Evolutionary conservation across 345 rosid species (phyloP).

Genomic region (Ricinus communis): DNA sequence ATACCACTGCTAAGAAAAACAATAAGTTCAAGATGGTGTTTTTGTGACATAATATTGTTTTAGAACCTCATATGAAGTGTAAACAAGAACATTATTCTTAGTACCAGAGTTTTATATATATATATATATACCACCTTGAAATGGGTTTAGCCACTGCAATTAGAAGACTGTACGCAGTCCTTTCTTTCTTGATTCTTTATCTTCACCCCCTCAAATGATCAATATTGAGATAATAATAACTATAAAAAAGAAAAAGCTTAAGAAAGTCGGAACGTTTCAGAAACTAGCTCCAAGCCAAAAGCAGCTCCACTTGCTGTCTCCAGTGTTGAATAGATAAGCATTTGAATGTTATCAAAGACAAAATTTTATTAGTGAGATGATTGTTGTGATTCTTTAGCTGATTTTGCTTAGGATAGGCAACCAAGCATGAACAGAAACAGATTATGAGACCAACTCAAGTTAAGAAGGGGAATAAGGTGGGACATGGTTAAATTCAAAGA

Average conservation of each 20-base stretch:
- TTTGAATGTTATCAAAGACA: not conserved
- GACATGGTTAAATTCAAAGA: not conserved
- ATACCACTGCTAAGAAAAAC: not conserved
- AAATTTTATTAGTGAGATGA: not conserved
- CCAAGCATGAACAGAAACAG: not conserved
- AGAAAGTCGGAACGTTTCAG: not conserved
- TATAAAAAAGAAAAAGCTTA: not conserved
- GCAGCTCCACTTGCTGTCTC: not conserved
- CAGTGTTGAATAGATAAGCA: not conserved
- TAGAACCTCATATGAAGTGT: not conserved
- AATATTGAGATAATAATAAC: not conserved
- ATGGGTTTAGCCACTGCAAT: not conserved
- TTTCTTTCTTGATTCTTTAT: not conserved
- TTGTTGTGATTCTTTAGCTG: not conserved
- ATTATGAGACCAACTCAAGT: not conserved
- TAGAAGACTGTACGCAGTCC: not conserved
- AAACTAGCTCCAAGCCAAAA: constrained; percentile 2
- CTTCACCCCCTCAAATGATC: not conserved
- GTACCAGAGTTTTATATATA: not conserved
- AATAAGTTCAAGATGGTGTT: not conserved
- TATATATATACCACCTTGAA: not conserved
- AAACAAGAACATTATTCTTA: not conserved
- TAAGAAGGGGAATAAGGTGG: too few species aligned
- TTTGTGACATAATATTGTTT: not conserved
- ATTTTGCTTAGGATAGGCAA: too few species aligned